phyloP scores from a whole-genome alignment of 495 filamentous ascomycete genomes.

The Tuber magnatum region DNA sequence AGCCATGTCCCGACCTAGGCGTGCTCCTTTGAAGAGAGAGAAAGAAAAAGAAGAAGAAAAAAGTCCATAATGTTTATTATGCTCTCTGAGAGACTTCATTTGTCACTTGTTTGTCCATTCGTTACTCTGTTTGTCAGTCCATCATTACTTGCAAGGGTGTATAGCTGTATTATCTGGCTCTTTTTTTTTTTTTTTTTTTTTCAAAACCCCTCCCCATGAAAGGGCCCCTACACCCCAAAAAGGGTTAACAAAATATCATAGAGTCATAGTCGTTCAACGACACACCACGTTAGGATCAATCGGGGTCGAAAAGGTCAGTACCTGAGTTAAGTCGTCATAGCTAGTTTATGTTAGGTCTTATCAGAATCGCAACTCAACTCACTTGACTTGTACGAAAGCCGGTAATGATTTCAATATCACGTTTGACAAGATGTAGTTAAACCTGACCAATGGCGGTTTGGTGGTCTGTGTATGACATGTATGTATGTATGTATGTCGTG shows the following conservation, averaged over 20 bases:
- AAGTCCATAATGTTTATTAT: background rate
- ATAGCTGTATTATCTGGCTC: background rate
- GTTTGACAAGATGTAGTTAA: background rate
- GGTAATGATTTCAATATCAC: background rate
- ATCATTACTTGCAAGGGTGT: background rate
- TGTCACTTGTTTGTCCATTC: background rate
- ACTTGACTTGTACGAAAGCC: background rate
- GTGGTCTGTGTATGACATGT: background rate
- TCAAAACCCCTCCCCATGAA: background rate
- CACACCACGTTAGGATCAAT: background rate
- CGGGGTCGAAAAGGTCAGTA: background rate
- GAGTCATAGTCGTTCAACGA: background rate
- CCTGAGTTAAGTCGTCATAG: background rate
- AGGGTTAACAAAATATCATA: background rate
- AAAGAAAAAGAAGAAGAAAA: background rate
- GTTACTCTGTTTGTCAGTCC: background rate
- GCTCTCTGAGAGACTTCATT: background rate
- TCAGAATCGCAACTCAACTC: background rate
- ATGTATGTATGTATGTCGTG: slow-evolving; percentile 3
- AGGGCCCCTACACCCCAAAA: background rate
- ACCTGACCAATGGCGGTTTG: background rate
- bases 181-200: background rate
- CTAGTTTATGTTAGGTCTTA: background rate
- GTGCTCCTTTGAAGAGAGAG: background rate
- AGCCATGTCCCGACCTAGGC: slow-evolving; percentile 66